Evolutionary conservation across 495 filamentous ascomycete species (phyloP).

Genomic region (Tuber calosporum): DNA sequence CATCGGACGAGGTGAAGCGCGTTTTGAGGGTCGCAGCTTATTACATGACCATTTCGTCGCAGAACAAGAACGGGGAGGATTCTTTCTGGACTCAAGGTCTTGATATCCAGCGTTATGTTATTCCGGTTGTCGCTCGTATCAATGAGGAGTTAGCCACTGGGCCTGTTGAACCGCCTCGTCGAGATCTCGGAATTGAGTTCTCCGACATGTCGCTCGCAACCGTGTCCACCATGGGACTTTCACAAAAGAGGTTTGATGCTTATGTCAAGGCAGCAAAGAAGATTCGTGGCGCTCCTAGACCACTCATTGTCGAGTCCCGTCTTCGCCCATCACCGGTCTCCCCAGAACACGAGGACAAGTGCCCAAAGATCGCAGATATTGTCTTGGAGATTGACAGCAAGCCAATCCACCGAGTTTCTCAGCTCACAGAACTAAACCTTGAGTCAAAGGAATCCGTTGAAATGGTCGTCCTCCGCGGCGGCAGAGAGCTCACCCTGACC

Average conservation of each 20-base stretch:
- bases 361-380: constrained; percentile 39
- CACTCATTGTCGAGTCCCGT: constrained; percentile 40
- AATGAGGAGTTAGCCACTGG: constrained; percentile 24
- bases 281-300: constrained; percentile 39
- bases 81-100: constrained; percentile 41
- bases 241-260: constrained; percentile 35
- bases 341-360: constrained; percentile 31
- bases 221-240: constrained; percentile 40
- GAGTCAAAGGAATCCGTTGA: constrained; percentile 39
- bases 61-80: constrained; percentile 41
- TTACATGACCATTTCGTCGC: constrained; percentile 41
- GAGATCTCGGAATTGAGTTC: constrained; percentile 41
- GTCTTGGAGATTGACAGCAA: constrained; percentile 40
- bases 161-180: constrained; percentile 26
- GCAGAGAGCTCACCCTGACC: constrained; percentile 37
- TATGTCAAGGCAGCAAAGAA: constrained; percentile 42
- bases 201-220: constrained; percentile 42
- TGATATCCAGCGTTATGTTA: constrained; percentile 39
- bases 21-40: constrained; percentile 39
- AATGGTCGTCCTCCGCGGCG: constrained; percentile 41
- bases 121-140: constrained; percentile 37
- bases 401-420: constrained; percentile 38
- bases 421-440: constrained; percentile 37
- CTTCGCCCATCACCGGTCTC: constrained; percentile 29
- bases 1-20: constrained; percentile 26